phyloP scores from a whole-genome alignment of 306 rosid genomes.

The Cicer judaicum region DNA sequence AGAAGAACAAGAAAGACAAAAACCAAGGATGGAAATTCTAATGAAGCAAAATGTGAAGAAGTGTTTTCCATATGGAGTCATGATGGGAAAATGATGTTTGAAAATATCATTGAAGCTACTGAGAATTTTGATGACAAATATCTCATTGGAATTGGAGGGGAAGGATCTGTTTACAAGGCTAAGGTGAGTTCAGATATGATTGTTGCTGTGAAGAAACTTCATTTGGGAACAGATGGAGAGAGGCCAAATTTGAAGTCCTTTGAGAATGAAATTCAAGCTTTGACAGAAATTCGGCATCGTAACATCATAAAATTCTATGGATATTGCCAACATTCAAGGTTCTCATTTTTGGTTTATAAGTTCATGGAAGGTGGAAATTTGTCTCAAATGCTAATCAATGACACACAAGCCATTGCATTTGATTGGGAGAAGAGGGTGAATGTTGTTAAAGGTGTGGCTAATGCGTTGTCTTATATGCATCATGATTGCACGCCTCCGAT shows the following conservation, averaged over 20 bases:
- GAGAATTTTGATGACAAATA: slow-evolving; percentile 32
- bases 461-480: slow-evolving; percentile 39
- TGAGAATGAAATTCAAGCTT: slow-evolving; percentile 33
- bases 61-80: slow-evolving; percentile 36
- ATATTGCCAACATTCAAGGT: slow-evolving; percentile 41
- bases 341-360: slow-evolving; percentile 39
- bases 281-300: slow-evolving; percentile 43
- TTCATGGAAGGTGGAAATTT: slow-evolving; percentile 43
- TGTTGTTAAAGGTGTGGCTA: slow-evolving; percentile 41
- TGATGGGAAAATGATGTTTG: slow-evolving; percentile 40
- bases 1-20: not conserved
- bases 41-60: not conserved
- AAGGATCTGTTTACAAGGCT: slow-evolving; percentile 41
- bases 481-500: slow-evolving; percentile 40
- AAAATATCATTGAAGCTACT: slow-evolving; percentile 43
- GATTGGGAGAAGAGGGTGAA: slow-evolving; percentile 46
- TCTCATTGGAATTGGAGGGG: slow-evolving; percentile 42
- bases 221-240: not conserved
- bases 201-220: slow-evolving; percentile 45
- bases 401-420: slow-evolving; percentile 2
- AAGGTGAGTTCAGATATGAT: slow-evolving; percentile 20
- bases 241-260: slow-evolving; percentile 22
- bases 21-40: not conserved
- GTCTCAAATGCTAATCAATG: slow-evolving; percentile 24
- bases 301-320: slow-evolving; percentile 40